A percentile compares a stretch with the other conserved stretches of the same genome.
Conservation (phyloP, 768 basidiomycete genomes). For the Mycena filopes region DNA sequence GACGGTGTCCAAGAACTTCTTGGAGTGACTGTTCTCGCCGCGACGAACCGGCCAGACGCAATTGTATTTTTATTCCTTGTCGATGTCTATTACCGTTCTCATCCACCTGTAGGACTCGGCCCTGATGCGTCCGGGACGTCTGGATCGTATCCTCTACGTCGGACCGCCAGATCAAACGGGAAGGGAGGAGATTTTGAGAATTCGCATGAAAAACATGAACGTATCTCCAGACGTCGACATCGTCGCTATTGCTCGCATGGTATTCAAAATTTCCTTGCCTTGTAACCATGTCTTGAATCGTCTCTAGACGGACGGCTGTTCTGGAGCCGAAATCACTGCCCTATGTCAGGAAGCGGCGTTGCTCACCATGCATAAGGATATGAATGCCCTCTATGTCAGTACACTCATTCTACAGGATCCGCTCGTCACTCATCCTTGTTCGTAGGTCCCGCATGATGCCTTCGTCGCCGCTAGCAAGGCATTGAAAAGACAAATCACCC, state of each 20-base stretch:
- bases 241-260: constrained; percentile 73
- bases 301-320: constrained; percentile 89
- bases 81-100: not conserved
- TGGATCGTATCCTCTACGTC: constrained; percentile 95
- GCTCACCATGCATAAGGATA: constrained; percentile 88
- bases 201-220: constrained; percentile 83
- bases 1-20: constrained; percentile 95
- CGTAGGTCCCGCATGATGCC: constrained; percentile 78
- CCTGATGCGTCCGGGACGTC: constrained; percentile 91
- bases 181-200: constrained; percentile 85
- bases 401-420: not conserved
- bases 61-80: constrained; percentile 60
- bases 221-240: constrained; percentile 78
- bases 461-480: constrained; percentile 79
- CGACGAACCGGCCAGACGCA: constrained; percentile 95
- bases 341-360: constrained; percentile 97
- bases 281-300: not conserved
- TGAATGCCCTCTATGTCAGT: constrained; percentile 80
- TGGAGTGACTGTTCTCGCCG: constrained; percentile 95
- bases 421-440: constrained; percentile 7
- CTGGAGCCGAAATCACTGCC: constrained; percentile 92
- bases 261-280: constrained; percentile 43
- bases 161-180: constrained; percentile 88
- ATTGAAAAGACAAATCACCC: constrained; percentile 87
- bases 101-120: constrained; percentile 80